Base-by-base conservation (phyloP, 106 monocot species). In the Dendrobium officinale region DNA sequence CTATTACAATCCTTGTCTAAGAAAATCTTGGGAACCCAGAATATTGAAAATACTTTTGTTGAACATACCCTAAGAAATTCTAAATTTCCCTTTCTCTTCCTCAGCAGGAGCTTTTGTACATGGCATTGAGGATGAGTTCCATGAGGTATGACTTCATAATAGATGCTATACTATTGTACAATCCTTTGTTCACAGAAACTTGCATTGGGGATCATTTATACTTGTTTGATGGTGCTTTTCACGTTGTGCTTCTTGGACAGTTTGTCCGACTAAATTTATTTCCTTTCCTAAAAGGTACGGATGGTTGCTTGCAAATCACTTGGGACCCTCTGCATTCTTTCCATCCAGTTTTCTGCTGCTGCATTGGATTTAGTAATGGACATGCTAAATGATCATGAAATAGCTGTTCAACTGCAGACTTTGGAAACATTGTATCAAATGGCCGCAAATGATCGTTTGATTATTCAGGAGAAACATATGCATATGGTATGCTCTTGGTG, bases 81-180 rank as follows among this genome's bases (percentile, higher is more conserved):
- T 42, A 84, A 88, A 82, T 83, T 68, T 31, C 58, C 58, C 75
- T 73, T 42, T 84, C 72, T 83, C 92, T 79, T 75, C 79, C 75
- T 91, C 91, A 24, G 89, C 92, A 67, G 97, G 97, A 49, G 88
- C 86, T 77, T 98, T 92, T 82, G 67, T 94, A 0, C 97, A 98
- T 81, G 97, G 94, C 17, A 83, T 98, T 77, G 97, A 98, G 83
- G 97, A 98, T 88, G 97, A 98, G 77, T 94, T 88, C 81, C 79
- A 85, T 88, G 88, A 98, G 92, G 97, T 94, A 87, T 77, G 24
- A 8, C 9, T 75, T 24, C 9, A 15, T 24, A 24, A 6, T 40
- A 16, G 17, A 31, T 79, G 47, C 45, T 9, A 75, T 40, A 11
- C 22, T 75, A 79, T 27, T n/a, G 7, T 43, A 42, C 37, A 33